Percentiles rank a stretch among this genome's conserved stretches.
These are phyloP conservation scores for Mucor sp. DNA, from an alignment of 371 early-diverging fungal species.

Conservation along the genomic window DNA sequence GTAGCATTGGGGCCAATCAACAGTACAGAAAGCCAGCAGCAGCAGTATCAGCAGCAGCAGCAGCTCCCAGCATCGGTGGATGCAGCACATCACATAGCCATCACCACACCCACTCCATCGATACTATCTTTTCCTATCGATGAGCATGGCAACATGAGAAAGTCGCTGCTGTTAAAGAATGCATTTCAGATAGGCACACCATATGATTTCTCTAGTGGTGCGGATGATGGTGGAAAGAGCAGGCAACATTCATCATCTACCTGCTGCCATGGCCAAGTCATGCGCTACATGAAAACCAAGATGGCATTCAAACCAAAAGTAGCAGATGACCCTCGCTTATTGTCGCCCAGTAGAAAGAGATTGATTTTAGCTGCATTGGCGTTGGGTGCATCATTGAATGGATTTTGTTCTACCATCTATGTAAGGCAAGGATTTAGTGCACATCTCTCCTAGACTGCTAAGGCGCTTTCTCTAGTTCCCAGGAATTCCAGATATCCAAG, in stretches of 20 bases:
- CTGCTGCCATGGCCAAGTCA: neutral
- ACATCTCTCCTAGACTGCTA: neutral
- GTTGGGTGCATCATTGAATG: slow-evolving; percentile 35
- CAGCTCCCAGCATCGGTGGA: neutral
- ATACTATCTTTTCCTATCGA: neutral
- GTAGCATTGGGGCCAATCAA: neutral
- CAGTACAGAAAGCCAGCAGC: neutral
- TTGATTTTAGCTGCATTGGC: slow-evolving; percentile 37
- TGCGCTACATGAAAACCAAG: neutral
- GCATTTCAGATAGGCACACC: neutral
- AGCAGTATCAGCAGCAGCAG: neutral
- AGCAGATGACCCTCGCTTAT: slow-evolving; percentile 28
- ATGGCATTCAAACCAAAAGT: slow-evolving; percentile 33
- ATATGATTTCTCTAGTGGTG: neutral
- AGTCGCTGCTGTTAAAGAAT: neutral
- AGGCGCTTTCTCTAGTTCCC: slow-evolving; percentile 11
- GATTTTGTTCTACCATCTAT: slow-evolving; percentile 45
- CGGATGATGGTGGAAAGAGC: neutral
- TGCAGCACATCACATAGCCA: neutral
- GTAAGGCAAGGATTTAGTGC: slow-evolving; percentile 8
- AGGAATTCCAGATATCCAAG: slow-evolving; percentile 51
- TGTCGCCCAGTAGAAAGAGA: slow-evolving; percentile 24
- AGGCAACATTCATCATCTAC: neutral
- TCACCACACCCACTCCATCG: neutral
- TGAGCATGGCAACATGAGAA: neutral